Conservation (phyloP, 2,329 filamentous ascomycete genomes). For the Paraphaeosphaeria minitans region DNA sequence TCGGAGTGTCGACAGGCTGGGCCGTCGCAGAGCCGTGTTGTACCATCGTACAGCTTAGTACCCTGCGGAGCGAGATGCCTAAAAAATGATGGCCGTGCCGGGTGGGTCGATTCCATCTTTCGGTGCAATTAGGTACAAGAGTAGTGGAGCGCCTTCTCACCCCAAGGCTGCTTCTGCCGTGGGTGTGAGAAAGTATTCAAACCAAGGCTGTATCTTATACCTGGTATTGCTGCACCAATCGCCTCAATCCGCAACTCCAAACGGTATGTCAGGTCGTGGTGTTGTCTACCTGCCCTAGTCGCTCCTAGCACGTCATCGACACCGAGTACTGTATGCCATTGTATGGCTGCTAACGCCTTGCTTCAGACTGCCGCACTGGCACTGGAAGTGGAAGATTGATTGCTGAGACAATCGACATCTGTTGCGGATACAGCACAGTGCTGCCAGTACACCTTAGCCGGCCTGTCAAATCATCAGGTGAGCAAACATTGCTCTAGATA, state of each 20-base stretch:
- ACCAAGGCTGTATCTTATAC: constrained; percentile 9
- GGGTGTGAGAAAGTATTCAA: background rate
- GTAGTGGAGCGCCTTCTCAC: background rate
- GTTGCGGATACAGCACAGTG: constrained; percentile 12
- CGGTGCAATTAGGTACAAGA: background rate
- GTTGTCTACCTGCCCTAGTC: constrained; percentile 3
- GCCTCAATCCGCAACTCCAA: background rate
- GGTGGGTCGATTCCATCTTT: constrained; percentile 14
- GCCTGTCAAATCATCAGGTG: constrained; percentile 9
- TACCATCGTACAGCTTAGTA: constrained; percentile 36
- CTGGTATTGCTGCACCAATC: background rate
- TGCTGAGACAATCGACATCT: constrained; percentile 3
- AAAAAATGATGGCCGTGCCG: background rate
- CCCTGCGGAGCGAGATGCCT: constrained; percentile 20
- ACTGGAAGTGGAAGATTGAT: background rate
- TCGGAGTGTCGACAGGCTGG: constrained; percentile 25
- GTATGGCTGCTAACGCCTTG: constrained; percentile 17
- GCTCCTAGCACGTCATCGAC: constrained; percentile 20
- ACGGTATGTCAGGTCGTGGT: constrained; percentile 2
- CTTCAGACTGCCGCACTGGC: constrained; percentile 7
- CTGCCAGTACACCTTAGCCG: constrained; percentile 8
- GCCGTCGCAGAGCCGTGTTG: constrained; percentile 29
- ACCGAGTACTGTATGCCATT: background rate
- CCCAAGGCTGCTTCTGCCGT: background rate
- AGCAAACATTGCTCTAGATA: constrained; percentile 6